phyloP scores from a whole-genome alignment of 345 rosid species.

The Gossypium stocksii region DNA sequence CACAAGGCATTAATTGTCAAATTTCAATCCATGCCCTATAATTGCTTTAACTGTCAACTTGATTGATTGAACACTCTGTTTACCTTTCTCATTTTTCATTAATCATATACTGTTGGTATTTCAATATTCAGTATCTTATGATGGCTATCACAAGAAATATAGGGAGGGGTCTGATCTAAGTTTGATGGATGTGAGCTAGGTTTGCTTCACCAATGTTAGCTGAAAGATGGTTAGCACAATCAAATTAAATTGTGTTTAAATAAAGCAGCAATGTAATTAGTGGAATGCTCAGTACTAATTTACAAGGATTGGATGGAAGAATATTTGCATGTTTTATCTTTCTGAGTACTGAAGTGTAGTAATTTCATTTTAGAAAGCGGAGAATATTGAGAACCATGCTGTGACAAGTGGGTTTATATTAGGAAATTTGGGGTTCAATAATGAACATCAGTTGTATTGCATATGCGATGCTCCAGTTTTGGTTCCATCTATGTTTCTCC shows the following conservation, averaged over 20 bases:
- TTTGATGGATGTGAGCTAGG: neutral
- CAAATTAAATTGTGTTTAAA: neutral
- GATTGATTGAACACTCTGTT: neutral
- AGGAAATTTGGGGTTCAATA: neutral
- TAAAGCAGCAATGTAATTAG: neutral
- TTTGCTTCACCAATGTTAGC: neutral
- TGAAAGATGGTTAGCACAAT: neutral
- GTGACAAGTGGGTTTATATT: neutral
- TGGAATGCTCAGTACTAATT: neutral
- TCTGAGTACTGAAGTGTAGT: constrained; percentile 3
- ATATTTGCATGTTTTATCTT: neutral
- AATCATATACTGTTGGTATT: neutral
- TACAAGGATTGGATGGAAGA: neutral
- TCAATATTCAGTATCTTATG: neutral
- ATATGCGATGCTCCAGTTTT: constrained; percentile 1
- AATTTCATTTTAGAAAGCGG: constrained; percentile 2
- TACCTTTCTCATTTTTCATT: neutral
- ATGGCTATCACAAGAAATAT: neutral
- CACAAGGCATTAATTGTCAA: neutral
- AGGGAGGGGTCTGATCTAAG: neutral
- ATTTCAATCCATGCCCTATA: neutral
- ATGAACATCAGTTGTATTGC: neutral
- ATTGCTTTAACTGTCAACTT: neutral
- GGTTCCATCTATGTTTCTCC: neutral
- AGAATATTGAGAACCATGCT: neutral